Evolutionary conservation across 441 rosid genomes (phyloP), one percentile per base, ranked within the genome.

Genomic region (Pelargonium cotyledonis): DNA sequence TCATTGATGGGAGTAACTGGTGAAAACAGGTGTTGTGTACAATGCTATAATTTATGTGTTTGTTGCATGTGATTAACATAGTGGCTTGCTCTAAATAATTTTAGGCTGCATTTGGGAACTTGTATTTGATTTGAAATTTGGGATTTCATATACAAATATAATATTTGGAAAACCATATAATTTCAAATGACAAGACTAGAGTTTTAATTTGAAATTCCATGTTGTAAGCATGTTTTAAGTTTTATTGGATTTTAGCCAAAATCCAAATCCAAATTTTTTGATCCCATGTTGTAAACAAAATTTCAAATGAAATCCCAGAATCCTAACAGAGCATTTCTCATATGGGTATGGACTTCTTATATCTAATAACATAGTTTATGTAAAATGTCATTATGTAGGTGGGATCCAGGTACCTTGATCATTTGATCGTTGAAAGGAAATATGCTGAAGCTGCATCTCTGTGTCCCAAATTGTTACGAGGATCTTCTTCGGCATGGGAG

Each of bases 401-500:
- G 73, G 99, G 98, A 79, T 88, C 99, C 70, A 92, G 90, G 71
- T 95, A 95, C 81, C 98, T 95, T 77, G 99, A 92, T 84, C 98
- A 95, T 81, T 84, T 95, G 87, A 95, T 95, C 69, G 94, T 92
- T 76, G 97, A 95, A 85, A 88, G 97, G 80, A 95, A 87, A 75
- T 95, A 92, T 85, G 90, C 88, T 55, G 96, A 92, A 76, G 99
- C 99, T 73, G 99, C 99, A 81, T 87, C 98, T 57, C 78, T 95
- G 81, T 95, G 99, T 79, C 98, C 97, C 38, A 95, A 95, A 80
- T 76, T 92, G 79, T 81, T 95, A 79, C 87, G 88, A 46, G 96
- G 99, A 78, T 95, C 99, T 65, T 86, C 96, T 77, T 83, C 96
- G 69, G 92, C 97, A 53, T 95, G 99, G 99, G 99, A 95, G 79